Conservation (phyloP, 176 grass and related monocot species). For the Eleusine coracana region DNA sequence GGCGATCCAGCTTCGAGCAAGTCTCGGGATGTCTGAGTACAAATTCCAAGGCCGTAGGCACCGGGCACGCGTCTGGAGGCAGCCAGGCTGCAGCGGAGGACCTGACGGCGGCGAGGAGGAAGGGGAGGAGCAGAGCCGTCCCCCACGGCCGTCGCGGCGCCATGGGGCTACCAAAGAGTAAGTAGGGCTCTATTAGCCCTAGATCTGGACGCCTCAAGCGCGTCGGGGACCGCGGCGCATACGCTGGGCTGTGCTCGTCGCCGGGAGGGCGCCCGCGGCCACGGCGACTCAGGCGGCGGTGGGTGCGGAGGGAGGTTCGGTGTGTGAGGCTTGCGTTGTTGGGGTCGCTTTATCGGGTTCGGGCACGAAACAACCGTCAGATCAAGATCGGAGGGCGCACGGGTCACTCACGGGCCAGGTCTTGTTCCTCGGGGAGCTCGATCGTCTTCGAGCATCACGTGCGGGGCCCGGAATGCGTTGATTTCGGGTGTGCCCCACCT, state of each 20-base stretch:
- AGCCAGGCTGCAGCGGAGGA: slow-evolving; percentile 1
- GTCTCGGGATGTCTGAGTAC: slow-evolving; percentile 36
- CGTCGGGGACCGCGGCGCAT: slow-evolving; percentile 19
- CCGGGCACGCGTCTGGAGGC: slow-evolving; percentile 32
- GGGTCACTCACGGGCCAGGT: neutral
- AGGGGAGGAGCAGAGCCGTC: slow-evolving; percentile 40
- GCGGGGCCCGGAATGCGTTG: slow-evolving; percentile 19
- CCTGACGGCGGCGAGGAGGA: slow-evolving; percentile 31
- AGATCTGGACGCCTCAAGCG: slow-evolving; percentile 41
- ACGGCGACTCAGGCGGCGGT: slow-evolving; percentile 43
- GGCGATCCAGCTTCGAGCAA: slow-evolving; percentile 53
- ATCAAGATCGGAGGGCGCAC: slow-evolving; percentile 3
- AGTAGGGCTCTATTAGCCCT: neutral
- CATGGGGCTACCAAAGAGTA: slow-evolving; percentile 17
- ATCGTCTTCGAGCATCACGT: slow-evolving; percentile 23
- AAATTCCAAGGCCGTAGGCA: slow-evolving; percentile 21
- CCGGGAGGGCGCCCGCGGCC: slow-evolving; percentile 30
- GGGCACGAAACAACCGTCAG: neutral
- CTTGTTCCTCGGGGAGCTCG: neutral
- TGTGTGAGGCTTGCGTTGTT: slow-evolving; percentile 38
- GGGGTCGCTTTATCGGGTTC: slow-evolving; percentile 48
- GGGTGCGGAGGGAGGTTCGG: slow-evolving; percentile 37
- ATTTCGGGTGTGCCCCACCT: neutral
- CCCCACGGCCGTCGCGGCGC: slow-evolving; percentile 35
- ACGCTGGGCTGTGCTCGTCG: slow-evolving; percentile 30